These are phyloP conservation scores for Geosmithia putterillii DNA, from an alignment of 2,329 filamentous ascomycete species.

Conservation along the genomic window DNA sequence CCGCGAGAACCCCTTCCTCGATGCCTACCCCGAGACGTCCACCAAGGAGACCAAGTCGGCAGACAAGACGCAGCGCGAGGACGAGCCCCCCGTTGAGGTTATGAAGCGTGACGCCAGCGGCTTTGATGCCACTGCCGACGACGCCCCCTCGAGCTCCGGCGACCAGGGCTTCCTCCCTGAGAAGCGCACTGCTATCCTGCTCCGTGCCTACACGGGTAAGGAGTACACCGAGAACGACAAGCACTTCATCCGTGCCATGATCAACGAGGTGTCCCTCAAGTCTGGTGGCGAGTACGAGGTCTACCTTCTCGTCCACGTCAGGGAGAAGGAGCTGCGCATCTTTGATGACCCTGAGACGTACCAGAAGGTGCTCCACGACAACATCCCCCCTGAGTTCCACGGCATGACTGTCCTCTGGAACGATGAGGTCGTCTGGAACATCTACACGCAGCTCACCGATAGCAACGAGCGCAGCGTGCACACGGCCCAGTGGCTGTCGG, in stretches of 20 bases:
- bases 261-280: conserved; percentile 63
- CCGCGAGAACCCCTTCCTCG: conserved; percentile 28
- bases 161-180: conserved; percentile 17
- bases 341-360: conserved; percentile 49
- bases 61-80: not conserved
- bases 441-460: conserved; percentile 66
- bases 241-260: conserved; percentile 65
- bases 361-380: conserved; percentile 43
- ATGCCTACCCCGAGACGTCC: conserved; percentile 24
- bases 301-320: conserved; percentile 69
- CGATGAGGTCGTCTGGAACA: conserved; percentile 57
- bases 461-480: conserved; percentile 40
- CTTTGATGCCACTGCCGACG: conserved; percentile 4
- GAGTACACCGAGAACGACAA: conserved; percentile 68
- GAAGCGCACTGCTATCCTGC: conserved; percentile 57
- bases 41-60: conserved; percentile 1
- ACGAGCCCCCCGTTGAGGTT: conserved; percentile 4
- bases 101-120: conserved; percentile 3
- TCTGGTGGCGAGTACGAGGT: conserved; percentile 74
- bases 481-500: conserved; percentile 54
- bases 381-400: conserved; percentile 57
- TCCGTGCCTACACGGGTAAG: conserved; percentile 66
- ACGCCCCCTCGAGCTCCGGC: conserved; percentile 5
- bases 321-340: conserved; percentile 44
- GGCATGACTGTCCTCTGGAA: conserved; percentile 66